A percentile compares a stretch with the other conserved stretches of the same genome.
Evolutionary conservation across 345 rosid species (phyloP).

Genomic region (Aurinia saxatilis): DNA sequence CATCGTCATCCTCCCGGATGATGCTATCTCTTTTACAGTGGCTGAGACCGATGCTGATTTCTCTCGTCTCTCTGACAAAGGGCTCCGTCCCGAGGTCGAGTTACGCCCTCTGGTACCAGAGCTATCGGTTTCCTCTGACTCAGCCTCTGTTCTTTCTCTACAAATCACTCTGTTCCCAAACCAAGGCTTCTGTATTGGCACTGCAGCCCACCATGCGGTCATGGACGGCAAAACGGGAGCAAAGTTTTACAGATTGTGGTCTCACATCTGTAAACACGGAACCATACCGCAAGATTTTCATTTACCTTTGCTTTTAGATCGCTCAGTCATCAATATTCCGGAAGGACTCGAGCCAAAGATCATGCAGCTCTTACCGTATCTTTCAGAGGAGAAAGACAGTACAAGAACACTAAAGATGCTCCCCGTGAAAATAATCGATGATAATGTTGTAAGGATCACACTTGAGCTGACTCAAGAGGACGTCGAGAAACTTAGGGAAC

Average conservation of each 20-base stretch:
- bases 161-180: constrained; percentile 35
- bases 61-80: constrained; percentile 8
- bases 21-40: constrained; percentile 33
- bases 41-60: constrained; percentile 32
- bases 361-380: not conserved
- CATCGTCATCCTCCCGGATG: constrained; percentile 1
- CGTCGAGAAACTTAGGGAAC: constrained; percentile 16
- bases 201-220: constrained; percentile 29
- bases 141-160: constrained; percentile 14
- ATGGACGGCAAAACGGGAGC: constrained; percentile 28
- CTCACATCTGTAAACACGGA: not conserved
- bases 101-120: constrained; percentile 23
- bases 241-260: constrained; percentile 32
- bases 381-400: not conserved
- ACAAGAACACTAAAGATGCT: not conserved
- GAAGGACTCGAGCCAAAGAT: not conserved
- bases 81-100: constrained; percentile 7
- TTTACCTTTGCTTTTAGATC: not conserved
- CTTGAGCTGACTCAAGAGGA: constrained; percentile 14
- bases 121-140: constrained; percentile 15
- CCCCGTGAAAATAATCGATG: not conserved
- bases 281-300: constrained; percentile 1
- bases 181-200: constrained; percentile 32
- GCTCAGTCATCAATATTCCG: constrained; percentile 15
- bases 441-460: constrained; percentile 13